These are phyloP conservation scores for Chaetomium fimeti DNA, from an alignment of 495 filamentous ascomycete genomes.

Conservation along the genomic window DNA sequence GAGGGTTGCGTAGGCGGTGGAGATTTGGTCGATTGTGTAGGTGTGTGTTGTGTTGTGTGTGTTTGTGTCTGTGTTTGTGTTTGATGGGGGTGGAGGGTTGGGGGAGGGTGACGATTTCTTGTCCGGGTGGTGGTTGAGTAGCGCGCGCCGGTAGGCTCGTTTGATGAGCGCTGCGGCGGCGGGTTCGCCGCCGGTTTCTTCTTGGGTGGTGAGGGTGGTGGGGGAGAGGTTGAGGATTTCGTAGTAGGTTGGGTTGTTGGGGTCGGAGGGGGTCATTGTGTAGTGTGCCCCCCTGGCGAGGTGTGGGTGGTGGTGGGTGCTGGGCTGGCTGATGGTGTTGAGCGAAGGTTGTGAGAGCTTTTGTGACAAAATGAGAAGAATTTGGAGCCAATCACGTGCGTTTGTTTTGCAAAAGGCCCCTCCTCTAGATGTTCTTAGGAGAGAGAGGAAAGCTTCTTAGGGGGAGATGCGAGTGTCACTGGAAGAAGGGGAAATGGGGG, in stretches of 20 bases:
- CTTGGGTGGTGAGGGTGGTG: constrained; percentile 22
- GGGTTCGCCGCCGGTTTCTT: constrained; percentile 10
- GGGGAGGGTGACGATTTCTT: constrained; percentile 43
- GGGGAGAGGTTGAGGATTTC: constrained; percentile 46
- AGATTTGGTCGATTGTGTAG: constrained; percentile 72
- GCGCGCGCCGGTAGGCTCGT: constrained; percentile 71
- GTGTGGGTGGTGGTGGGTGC: not conserved
- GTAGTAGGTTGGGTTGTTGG: constrained; percentile 41
- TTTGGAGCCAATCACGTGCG: constrained; percentile 19
- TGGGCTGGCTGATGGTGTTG: not conserved
- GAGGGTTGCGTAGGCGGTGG: constrained; percentile 69
- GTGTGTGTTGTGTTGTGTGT: no score
- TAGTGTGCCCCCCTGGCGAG: no score
- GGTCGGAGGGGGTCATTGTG: not conserved
- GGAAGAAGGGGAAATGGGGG: not conserved
- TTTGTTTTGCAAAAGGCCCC: not conserved
- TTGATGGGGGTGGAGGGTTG: constrained; percentile 12
- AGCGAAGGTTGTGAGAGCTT: not conserved
- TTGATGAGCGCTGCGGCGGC: constrained; percentile 51
- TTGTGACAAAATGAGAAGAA: not conserved
- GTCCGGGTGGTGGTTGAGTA: constrained; percentile 81
- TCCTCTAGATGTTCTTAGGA: not conserved
- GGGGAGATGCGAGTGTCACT: not conserved
- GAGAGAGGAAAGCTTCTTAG: not conserved
- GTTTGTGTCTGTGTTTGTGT: not conserved